phyloP scores from a whole-genome alignment of 2,329 filamentous ascomycete genomes.

The Talaromyces sp. region DNA sequence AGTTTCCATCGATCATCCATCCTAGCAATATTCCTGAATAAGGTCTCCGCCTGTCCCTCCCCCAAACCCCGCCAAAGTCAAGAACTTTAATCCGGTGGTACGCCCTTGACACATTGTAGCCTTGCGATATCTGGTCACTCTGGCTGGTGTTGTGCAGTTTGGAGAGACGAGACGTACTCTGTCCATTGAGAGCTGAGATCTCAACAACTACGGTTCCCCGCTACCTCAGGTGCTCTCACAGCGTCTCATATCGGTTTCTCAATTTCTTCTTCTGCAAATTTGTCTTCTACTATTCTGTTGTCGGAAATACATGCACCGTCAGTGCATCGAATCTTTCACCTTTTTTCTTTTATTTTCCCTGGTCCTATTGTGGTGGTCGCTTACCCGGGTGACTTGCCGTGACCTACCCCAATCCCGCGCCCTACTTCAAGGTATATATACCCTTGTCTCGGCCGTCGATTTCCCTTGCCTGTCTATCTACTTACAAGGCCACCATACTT shows the following conservation, averaged over 20 bases:
- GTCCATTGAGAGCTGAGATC: background rate
- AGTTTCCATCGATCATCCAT: background rate
- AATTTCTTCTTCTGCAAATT: background rate
- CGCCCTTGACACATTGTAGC: too few species aligned
- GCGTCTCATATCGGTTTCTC: background rate
- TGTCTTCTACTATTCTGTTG: background rate
- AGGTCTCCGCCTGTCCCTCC: background rate
- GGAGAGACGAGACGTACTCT: background rate
- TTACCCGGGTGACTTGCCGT: constrained; percentile 2
- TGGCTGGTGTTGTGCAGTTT: background rate
- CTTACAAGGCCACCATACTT: constrained; percentile 1
- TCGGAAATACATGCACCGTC: background rate
- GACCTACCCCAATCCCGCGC: background rate
- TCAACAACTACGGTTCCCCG: background rate
- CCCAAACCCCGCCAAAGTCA: background rate
- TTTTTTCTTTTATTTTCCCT: background rate
- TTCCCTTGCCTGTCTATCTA: background rate
- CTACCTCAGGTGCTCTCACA: background rate
- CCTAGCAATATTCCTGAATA: background rate
- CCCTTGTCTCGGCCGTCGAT: background rate
- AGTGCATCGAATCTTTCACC: background rate
- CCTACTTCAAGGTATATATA: constrained; percentile 2
- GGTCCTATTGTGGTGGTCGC: background rate
- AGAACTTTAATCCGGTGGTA: background rate
- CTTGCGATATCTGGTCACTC: background rate